A percentile compares a stretch with the other conserved stretches of the same genome.
These are phyloP conservation scores for Fragosphaeria purpurea DNA, from an alignment of 2,329 filamentous ascomycete genomes.

Conservation along the genomic window DNA sequence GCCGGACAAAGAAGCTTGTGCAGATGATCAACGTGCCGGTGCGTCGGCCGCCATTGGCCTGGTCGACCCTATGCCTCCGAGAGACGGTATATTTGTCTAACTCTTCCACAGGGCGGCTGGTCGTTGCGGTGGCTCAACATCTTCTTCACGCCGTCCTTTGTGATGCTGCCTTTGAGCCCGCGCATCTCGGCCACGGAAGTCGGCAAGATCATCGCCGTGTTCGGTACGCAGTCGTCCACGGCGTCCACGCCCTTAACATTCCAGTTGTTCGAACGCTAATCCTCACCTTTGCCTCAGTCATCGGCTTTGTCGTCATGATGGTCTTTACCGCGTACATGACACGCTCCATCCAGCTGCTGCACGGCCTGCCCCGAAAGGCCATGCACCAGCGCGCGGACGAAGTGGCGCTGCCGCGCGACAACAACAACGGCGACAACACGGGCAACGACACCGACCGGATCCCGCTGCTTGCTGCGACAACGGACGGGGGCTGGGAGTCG, in stretches of 20 bases:
- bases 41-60: constrained; percentile 10
- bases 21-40: constrained; percentile 44
- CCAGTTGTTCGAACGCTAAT: too few relatives aligned
- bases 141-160: constrained; percentile 50
- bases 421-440: constrained; percentile 8
- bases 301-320: constrained; percentile 46
- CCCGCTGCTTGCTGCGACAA: constrained; percentile 11
- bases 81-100: not conserved
- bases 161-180: constrained; percentile 47
- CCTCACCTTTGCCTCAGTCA: constrained; percentile 26
- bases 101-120: constrained; percentile 39
- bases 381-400: constrained; percentile 42
- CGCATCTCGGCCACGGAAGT: constrained; percentile 44
- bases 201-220: constrained; percentile 48
- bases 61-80: too few relatives aligned
- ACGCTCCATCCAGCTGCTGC: constrained; percentile 39
- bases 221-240: too few relatives aligned
- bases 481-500: constrained; percentile 5
- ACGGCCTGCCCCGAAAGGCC: constrained; percentile 42
- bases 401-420: constrained; percentile 20
- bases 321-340: constrained; percentile 43
- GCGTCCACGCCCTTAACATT: too few relatives aligned
- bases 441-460: constrained; percentile 2
- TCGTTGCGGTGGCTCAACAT: constrained; percentile 48
- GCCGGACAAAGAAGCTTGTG: constrained; percentile 37